A percentile compares a stretch with the other conserved stretches of the same genome.
phyloP scores from a whole-genome alignment of 352 stramenopile genomes.

The Globisporangium splendens region DNA sequence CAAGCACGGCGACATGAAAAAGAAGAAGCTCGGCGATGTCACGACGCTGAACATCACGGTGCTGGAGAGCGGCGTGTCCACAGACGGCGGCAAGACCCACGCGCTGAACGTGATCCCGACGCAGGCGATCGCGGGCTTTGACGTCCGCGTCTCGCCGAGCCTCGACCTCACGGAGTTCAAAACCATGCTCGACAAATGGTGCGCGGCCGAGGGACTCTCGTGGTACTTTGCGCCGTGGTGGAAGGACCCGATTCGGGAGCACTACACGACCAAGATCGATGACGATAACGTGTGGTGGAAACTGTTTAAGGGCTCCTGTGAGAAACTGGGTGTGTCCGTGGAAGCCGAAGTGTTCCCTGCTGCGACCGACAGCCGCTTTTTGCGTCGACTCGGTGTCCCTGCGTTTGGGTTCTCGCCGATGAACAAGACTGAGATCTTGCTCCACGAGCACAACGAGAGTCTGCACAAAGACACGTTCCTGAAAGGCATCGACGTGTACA shows the following conservation, averaged over 20 bases:
- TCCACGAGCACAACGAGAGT: slow-evolving; percentile 96
- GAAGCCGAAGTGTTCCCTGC: slow-evolving; percentile 92
- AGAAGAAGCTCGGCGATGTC: slow-evolving; percentile 91
- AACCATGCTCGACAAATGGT: slow-evolving; percentile 87
- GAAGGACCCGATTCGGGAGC: slow-evolving; percentile 35
- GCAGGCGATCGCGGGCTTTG: slow-evolving; percentile 83
- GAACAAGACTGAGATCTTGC: slow-evolving; percentile 89
- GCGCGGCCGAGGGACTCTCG: slow-evolving; percentile 66
- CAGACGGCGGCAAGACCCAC: slow-evolving; percentile 75
- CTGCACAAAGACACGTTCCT: slow-evolving; percentile 90
- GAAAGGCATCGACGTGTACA: slow-evolving; percentile 87
- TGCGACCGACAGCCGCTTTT: slow-evolving; percentile 90
- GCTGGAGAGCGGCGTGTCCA: slow-evolving; percentile 82
- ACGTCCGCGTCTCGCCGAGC: slow-evolving; percentile 91
- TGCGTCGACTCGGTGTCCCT: slow-evolving; percentile 84
- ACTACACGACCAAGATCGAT: slow-evolving; percentile 48
- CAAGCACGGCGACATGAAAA: slow-evolving; percentile 89
- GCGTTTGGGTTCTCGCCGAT: slow-evolving; percentile 93
- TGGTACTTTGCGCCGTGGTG: slow-evolving; percentile 54
- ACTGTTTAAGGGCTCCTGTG: slow-evolving; percentile 34
- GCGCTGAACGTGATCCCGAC: slow-evolving; percentile 94
- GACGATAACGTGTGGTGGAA: slow-evolving; percentile 40
- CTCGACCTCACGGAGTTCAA: slow-evolving; percentile 75
- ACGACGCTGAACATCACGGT: slow-evolving; percentile 94
- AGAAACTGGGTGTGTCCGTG: slow-evolving; percentile 45